Evolutionary conservation across 2,329 filamentous ascomycete species (phyloP), one percentile per base, ranked within the genome.

Genomic region (Trichoderma breve): DNA sequence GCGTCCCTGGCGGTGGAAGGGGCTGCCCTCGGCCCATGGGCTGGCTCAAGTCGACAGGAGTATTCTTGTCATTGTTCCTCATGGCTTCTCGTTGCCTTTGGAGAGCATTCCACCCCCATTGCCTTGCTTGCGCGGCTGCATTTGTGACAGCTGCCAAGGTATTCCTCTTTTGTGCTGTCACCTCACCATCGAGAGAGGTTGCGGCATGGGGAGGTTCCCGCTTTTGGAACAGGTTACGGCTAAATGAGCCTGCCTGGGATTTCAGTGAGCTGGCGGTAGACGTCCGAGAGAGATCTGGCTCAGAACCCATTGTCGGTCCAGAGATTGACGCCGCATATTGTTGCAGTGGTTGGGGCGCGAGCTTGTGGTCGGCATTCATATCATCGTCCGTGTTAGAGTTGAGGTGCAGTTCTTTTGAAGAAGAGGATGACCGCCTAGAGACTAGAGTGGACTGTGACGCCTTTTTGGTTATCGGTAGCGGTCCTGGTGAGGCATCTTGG

Each of bases 11-110:
- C 9, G 94, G 93, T 61, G 93, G 94, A 21, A 97, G 84, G 1
- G 94, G 94, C 76, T 92, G 91, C 0, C 94, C 94, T 51, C 94
- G 88, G 1, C 94, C 94, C 84, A 97, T 94, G 2, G 94, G 94
- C 76, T 93, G 88, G 74, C 80, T 82, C 72, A 87, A 75, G 81
- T 89, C 80, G 73, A 89, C 79, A 9, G 78, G 79, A 28, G 72
- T 76, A 28, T 74, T 72, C 21, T 78, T 77, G 4, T 82, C 81
- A 15, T 76, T 77, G 28, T 78, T 77, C 67, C 78, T 80, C 61
- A 80, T 81, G 32, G 78, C 79, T 58, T 86, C 84, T 58, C 84
- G 85, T 71, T 85, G 83, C 71, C 85, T 81, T 73, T 88, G 86
- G 14, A 88, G 81, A 2, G 88, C 87, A 73, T 86, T 88, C 81